Percentiles rank a stretch among this genome's conserved stretches.
phyloP scores from a whole-genome alignment of 305 asterid species.

The Andrographis paniculata region DNA sequence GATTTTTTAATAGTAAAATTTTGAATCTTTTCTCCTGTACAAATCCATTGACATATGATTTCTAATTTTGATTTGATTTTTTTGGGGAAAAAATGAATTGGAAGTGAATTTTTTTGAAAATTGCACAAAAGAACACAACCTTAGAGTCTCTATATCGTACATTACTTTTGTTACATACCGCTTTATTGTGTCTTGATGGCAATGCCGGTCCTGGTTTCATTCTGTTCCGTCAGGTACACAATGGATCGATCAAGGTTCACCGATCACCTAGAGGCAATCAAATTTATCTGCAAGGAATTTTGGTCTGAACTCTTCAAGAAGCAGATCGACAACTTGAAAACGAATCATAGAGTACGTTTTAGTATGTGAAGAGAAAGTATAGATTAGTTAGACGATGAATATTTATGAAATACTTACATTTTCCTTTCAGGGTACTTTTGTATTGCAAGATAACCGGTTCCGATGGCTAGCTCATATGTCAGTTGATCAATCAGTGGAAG shows the following conservation, averaged over 20 bases:
- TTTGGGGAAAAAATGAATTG: too few species aligned
- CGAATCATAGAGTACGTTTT: conserved; percentile 83
- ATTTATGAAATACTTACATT: conserved; percentile 12
- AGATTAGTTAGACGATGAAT: conserved; percentile 11
- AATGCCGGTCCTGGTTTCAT: too few species aligned
- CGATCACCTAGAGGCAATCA: conserved; percentile 93
- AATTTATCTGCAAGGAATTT: conserved; percentile 97
- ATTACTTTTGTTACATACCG: too few species aligned
- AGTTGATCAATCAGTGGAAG: conserved; percentile 63
- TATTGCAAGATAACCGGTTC: conserved; percentile 87
- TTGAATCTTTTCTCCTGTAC: too few species aligned
- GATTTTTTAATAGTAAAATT: too few species aligned
- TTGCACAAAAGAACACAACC: too few species aligned
- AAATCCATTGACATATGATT: too few species aligned
- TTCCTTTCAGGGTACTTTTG: conserved; percentile 78
- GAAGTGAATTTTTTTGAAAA: too few species aligned
- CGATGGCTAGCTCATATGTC: conserved; percentile 91
- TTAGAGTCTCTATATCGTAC: too few species aligned
- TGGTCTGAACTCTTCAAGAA: conserved; percentile 99
- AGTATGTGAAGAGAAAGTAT: conserved; percentile 8
- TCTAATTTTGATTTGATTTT: too few species aligned
- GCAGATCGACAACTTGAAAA: conserved; percentile 96
- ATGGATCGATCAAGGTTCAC: conserved; percentile 93
- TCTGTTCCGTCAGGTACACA: conserved; percentile 52
- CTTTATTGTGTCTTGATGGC: too few species aligned